Percentiles rank a stretch among this genome's conserved stretches.
These are phyloP conservation scores for Elsinoe necatrix DNA, from an alignment of 2,329 filamentous ascomycete genomes.

Conservation along the genomic window DNA sequence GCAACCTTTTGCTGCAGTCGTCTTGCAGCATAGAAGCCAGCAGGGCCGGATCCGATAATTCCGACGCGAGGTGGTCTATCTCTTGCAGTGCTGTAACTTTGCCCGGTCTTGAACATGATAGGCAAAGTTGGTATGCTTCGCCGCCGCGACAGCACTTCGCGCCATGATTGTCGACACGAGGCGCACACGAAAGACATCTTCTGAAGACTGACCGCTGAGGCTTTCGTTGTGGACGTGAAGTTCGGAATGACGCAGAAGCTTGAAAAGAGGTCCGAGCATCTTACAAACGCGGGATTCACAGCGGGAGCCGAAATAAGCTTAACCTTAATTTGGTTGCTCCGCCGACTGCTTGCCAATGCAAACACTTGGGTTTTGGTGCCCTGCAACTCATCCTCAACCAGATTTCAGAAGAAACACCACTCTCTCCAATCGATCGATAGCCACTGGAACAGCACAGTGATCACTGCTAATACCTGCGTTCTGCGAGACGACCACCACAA, in stretches of 20 bases:
- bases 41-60: constrained; percentile 85
- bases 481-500: constrained; percentile 22
- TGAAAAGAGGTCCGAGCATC: not conserved
- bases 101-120: not conserved
- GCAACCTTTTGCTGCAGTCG: constrained; percentile 69
- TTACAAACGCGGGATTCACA: not conserved
- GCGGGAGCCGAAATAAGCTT: constrained; percentile 4
- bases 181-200: constrained; percentile 12
- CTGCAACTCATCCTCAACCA: not conserved
- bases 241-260: not conserved
- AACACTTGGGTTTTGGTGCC: not conserved
- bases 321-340: constrained; percentile 11
- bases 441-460: not conserved
- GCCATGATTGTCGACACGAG: constrained; percentile 6
- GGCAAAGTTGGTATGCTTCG: not conserved
- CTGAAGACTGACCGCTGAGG: too few relatives aligned
- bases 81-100: constrained; percentile 22
- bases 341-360: constrained; percentile 8
- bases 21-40: constrained; percentile 90
- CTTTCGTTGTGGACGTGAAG: not conserved
- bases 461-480: not conserved
- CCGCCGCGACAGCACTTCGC: not conserved
- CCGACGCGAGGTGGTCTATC: constrained; percentile 63
- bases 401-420: not conserved
- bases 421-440: constrained; percentile 11